Evolutionary conservation across 768 basidiomycete species (phyloP), one percentile per base, ranked within the genome.

Genomic region (Collybiopsis luxurians): DNA sequence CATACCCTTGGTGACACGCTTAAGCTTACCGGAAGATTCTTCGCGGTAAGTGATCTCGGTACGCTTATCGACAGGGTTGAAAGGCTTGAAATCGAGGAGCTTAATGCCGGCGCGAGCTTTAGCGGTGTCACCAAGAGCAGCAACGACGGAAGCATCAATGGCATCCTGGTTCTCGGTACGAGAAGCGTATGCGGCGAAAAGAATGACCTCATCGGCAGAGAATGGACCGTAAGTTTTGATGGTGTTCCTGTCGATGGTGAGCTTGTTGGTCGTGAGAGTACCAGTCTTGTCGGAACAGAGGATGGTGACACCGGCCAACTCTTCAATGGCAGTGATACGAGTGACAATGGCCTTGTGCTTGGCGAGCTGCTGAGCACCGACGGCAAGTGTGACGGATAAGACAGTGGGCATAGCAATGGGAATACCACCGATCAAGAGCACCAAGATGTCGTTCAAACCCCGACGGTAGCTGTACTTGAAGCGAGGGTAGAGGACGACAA

Each of bases 351-450:
- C 96, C 83, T 98, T 97, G 84, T 98, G 92, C 81, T 95, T 95
- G 66, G 96, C 95, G 63, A 98, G 87, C 71, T 98, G 96, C 75
- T 97, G 95, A 39, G 96, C 96, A 76, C 96, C 96, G 69, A 98
- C 95, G 53, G 96, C 96, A 69, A 98, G 92, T 21, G 96, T 98
- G 76, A 98, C 96, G 56, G 95, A 97, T 59, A 98, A 76, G 62
- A 98, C 95, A 59, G 96, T 98, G 63, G 96, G 96, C 96, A 98
- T 98, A 71, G 96, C 96, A 75, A 98, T 98, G 67, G 96, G 96
- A 69, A 98, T 98, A 80, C 96, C 96, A 81, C 96, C 96, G 75
- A 98, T 98, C 84, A 98, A 83, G 71, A 98, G 91, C 62, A 98
- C 96, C 31, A 98, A 85, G 75, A 98, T 95, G 80, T 95, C 90